A percentile compares a stretch with the other conserved stretches of the same genome.
phyloP scores from a whole-genome alignment of 179 eudicot species.

The Silene coronaria region DNA sequence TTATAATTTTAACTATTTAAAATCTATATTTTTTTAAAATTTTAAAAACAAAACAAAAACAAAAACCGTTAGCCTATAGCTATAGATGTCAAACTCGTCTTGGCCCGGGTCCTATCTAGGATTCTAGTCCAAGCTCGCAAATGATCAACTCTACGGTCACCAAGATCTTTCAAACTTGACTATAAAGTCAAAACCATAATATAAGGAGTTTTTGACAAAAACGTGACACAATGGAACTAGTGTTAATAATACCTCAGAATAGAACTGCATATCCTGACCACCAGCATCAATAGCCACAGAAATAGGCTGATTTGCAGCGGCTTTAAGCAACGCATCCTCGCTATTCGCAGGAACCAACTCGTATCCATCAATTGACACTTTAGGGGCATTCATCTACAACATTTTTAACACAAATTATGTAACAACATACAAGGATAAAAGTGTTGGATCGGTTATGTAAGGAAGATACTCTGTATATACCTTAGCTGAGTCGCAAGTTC shows the following conservation, averaged over 20 bases:
- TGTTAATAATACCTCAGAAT: conserved; percentile 40
- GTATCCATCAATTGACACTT: conserved; percentile 66
- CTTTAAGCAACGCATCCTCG: conserved; percentile 64
- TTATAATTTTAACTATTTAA: too few relatives aligned
- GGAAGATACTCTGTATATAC: too few relatives aligned
- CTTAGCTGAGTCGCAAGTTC: conserved; percentile 48
- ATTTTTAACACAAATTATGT: neutral
- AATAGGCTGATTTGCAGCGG: conserved; percentile 72
- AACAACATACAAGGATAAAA: too few relatives aligned
- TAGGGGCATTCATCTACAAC: conserved; percentile 39
- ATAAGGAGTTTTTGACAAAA: neutral
- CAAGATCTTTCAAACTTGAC: neutral
- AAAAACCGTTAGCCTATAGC: too few relatives aligned
- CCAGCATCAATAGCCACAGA: conserved; percentile 78
- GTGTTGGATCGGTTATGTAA: too few relatives aligned
- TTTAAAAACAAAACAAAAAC: too few relatives aligned
- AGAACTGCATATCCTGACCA: conserved; percentile 60
- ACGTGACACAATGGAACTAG: neutral
- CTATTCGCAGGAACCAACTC: conserved; percentile 60
- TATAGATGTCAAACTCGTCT: too few relatives aligned
- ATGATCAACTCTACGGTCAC: neutral
- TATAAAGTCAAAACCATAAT: neutral
- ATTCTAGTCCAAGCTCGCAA: too few relatives aligned
- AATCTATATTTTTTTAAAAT: too few relatives aligned
- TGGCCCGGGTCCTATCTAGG: too few relatives aligned